Percentiles rank a stretch among this genome's conserved stretches.
Evolutionary conservation across 768 basidiomycete genomes (phyloP).

Genomic region (Rubroboletus satanas): DNA sequence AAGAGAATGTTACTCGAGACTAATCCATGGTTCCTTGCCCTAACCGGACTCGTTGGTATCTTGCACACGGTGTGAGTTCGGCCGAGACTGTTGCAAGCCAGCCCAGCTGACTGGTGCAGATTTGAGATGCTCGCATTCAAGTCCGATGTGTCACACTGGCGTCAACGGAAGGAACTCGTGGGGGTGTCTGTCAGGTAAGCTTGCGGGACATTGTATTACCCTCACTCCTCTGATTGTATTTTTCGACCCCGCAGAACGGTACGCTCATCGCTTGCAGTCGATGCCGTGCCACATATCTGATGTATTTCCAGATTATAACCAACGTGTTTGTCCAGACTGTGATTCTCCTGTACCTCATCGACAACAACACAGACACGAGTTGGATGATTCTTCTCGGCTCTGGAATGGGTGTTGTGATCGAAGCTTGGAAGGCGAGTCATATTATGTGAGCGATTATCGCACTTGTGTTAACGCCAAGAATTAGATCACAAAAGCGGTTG

Average conservation of each 20-base stretch:
- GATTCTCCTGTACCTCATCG: constrained; percentile 88
- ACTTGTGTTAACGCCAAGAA: constrained; percentile 14
- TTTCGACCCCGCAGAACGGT: constrained; percentile 48
- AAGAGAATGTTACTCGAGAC: constrained; percentile 92
- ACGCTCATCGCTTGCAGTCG: constrained; percentile 23
- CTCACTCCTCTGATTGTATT: constrained; percentile 16
- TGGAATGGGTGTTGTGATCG: constrained; percentile 75
- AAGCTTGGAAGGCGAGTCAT: constrained; percentile 84
- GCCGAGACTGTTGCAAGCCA: background rate
- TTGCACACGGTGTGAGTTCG: constrained; percentile 78
- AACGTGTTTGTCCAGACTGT: constrained; percentile 93
- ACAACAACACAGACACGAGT: constrained; percentile 92
- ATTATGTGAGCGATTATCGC: constrained; percentile 6
- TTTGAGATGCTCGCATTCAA: constrained; percentile 97
- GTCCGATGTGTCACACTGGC: constrained; percentile 92
- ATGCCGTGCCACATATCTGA: constrained; percentile 12
- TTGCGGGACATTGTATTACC: constrained; percentile 5
- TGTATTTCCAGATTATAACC: constrained; percentile 59
- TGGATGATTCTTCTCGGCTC: constrained; percentile 96
- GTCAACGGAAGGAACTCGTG: constrained; percentile 89
- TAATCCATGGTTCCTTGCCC: constrained; percentile 80
- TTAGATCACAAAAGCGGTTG: constrained; percentile 86
- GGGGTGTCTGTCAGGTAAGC: constrained; percentile 88
- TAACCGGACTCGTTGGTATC: constrained; percentile 82
- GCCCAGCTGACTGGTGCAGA: constrained; percentile 36